Evolutionary conservation across 179 eudicot species (phyloP).

Genomic region (Drosera spatulata): DNA sequence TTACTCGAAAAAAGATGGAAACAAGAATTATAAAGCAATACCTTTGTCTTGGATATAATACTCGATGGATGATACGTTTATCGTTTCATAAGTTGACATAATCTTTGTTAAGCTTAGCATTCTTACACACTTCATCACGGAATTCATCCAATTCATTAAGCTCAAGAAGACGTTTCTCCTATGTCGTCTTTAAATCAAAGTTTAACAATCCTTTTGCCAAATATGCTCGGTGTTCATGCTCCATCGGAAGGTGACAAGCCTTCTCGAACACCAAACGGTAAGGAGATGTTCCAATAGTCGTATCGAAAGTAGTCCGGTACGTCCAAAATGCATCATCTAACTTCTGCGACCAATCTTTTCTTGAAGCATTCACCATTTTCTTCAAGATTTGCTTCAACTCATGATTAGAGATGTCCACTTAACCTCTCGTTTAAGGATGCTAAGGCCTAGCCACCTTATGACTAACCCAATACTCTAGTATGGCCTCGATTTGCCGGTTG

Average conservation of each 20-base stretch:
- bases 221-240: slow-evolving; percentile 1
- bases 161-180: no score
- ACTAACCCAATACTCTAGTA: not conserved
- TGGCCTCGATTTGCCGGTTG: not conserved
- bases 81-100: no score
- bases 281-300: slow-evolving; percentile 4
- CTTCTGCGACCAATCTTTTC: no score
- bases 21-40: no score
- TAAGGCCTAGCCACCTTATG: not conserved
- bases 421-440: not conserved
- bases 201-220: not conserved
- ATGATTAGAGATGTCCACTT: not conserved
- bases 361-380: no score
- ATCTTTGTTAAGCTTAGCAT: no score
- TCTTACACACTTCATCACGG: no score
- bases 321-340: not conserved
- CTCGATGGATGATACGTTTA: no score
- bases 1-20: no score
- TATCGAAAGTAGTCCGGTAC: not conserved
- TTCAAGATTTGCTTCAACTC: not conserved
- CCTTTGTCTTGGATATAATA: no score
- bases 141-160: no score
- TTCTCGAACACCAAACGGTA: slow-evolving; percentile 8
- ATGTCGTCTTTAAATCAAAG: not conserved
- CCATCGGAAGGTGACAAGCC: slow-evolving; percentile 4